Evolutionary conservation across 768 basidiomycete genomes (phyloP).

Genomic region (Lyophyllum atratum): DNA sequence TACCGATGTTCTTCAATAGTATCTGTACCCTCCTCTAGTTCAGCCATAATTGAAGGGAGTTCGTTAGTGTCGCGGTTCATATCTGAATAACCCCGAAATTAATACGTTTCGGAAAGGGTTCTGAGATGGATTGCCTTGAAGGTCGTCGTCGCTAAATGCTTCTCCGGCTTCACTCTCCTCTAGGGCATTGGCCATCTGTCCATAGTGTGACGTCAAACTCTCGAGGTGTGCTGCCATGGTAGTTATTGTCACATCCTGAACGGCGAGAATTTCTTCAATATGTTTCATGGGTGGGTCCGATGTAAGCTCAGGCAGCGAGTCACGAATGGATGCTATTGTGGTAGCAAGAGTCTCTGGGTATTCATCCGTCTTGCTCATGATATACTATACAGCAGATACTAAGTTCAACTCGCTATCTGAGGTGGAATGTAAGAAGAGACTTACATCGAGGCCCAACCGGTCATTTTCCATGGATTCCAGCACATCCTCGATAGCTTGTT

Average conservation of each 20-base stretch:
- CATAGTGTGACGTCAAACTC: constrained; percentile 72
- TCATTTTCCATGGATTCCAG: constrained; percentile 75
- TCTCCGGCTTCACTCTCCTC: constrained; percentile 72
- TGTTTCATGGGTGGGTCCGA: constrained; percentile 18
- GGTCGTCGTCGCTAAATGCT: constrained; percentile 65
- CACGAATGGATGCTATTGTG: constrained; percentile 57
- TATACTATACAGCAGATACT: constrained; percentile 44
- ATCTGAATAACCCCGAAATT: constrained; percentile 38
- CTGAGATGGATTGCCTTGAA: constrained; percentile 49
- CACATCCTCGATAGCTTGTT: constrained; percentile 76
- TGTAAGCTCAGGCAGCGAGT: constrained; percentile 44
- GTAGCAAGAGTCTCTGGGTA: constrained; percentile 64
- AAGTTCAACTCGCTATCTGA: not conserved
- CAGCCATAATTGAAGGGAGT: constrained; percentile 70
- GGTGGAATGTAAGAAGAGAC: constrained; percentile 19
- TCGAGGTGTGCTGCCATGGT: constrained; percentile 78
- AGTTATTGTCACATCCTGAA: constrained; percentile 57
- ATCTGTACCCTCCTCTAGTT: constrained; percentile 61
- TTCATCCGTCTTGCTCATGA: constrained; percentile 61
- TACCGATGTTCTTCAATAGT: constrained; percentile 61
- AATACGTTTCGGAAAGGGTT: not conserved
- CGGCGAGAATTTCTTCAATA: constrained; percentile 49
- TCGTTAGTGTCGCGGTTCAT: constrained; percentile 85
- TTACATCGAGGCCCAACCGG: constrained; percentile 65
- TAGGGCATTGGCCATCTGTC: constrained; percentile 71